Conservation (phyloP, 805 yeast genomes). For the Ogataea glucozyma region DNA sequence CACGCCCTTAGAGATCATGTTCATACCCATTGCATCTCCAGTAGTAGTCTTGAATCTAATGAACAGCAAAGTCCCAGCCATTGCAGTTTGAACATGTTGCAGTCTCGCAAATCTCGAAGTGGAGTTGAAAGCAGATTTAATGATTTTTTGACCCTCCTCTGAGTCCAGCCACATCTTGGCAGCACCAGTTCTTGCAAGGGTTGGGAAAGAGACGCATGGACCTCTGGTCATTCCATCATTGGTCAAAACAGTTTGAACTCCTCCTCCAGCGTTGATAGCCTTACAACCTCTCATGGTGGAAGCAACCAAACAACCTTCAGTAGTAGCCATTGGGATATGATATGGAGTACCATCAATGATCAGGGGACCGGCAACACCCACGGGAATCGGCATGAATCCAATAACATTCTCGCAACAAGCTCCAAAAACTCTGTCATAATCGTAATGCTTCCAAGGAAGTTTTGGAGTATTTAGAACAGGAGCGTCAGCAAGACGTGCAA, state of each 20-base stretch:
- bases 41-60: conserved; percentile 97
- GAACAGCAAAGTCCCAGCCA: conserved; percentile 88
- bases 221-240: conserved; percentile 99
- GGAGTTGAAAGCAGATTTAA: conserved; percentile 90
- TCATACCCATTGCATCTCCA: conserved; percentile 99
- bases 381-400: conserved; percentile 95
- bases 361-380: conserved; percentile 97
- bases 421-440: conserved; percentile 94
- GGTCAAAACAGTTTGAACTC: conserved; percentile 87
- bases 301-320: conserved; percentile 98
- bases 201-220: conserved; percentile 90
- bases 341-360: conserved; percentile 84
- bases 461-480: conserved; percentile 71
- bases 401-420: conserved; percentile 99
- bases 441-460: conserved; percentile 81
- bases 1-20: conserved; percentile 98
- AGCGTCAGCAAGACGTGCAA: conserved; percentile 78
- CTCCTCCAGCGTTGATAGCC: conserved; percentile 96
- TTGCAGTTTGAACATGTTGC: conserved; percentile 85
- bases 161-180: conserved; percentile 96
- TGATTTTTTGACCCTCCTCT: conserved; percentile 80
- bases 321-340: conserved; percentile 98
- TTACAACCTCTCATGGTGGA: conserved; percentile 99
- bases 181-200: conserved; percentile 84
- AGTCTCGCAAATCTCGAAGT: conserved; percentile 97